These are phyloP conservation scores for Juglanconis oblonga DNA, from an alignment of 2,329 filamentous ascomycete species.

Conservation along the genomic window DNA sequence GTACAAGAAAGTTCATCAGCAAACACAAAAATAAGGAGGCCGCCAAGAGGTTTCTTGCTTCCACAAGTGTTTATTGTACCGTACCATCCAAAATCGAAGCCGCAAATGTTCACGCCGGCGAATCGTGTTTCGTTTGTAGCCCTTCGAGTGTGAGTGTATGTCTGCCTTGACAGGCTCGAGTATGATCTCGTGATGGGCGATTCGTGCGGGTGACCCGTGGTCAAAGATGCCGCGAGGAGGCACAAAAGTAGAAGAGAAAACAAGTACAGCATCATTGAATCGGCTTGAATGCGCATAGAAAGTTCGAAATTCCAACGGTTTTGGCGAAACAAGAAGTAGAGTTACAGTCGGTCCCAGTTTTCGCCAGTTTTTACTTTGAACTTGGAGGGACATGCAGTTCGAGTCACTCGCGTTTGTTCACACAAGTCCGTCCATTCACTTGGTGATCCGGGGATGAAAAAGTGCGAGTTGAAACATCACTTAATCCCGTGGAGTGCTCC, in stretches of 20 bases:
- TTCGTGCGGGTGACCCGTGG: not conserved
- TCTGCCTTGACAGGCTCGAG: not conserved
- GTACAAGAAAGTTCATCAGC: not conserved
- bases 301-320: too few species aligned
- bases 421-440: too few species aligned
- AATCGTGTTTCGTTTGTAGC: not conserved
- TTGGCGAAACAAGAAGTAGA: too few species aligned
- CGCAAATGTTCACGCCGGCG: slow-evolving; percentile 40
- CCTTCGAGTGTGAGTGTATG: not conserved
- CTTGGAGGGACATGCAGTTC: too few species aligned
- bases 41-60: too few species aligned
- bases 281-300: too few species aligned
- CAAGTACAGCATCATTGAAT: not conserved
- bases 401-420: too few species aligned
- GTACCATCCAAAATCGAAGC: slow-evolving; percentile 44
- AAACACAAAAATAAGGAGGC: not conserved
- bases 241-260: not conserved
- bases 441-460: too few species aligned
- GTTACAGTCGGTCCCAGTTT: too few species aligned
- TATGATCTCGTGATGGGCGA: not conserved
- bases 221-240: not conserved
- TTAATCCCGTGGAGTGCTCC: too few species aligned
- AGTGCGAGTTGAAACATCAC: too few species aligned
- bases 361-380: too few species aligned
- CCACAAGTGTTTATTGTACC: not conserved